Percentiles rank a stretch among this genome's conserved stretches.
Evolutionary conservation across 1,284 basidiomycete species (phyloP).

Genomic region (Bothia castanella): DNA sequence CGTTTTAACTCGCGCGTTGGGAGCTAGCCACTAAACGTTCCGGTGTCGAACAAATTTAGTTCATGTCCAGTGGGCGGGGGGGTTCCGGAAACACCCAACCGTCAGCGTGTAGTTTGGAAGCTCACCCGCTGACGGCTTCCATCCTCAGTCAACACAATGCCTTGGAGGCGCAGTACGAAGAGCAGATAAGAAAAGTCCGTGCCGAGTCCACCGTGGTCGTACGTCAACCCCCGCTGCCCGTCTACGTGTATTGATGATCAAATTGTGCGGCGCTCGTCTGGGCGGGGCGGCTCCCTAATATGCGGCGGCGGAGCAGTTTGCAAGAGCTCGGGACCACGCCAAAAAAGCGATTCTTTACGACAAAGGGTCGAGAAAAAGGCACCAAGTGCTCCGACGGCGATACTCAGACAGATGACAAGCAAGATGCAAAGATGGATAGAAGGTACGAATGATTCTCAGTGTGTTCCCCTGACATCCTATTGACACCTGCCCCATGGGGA

Average conservation of each 20-base stretch:
- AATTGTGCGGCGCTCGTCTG: slow-evolving; percentile 46
- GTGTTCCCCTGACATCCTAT: neutral
- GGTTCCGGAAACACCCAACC: slow-evolving; percentile 76
- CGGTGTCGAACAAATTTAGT: slow-evolving; percentile 24
- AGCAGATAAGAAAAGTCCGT: slow-evolving; percentile 42
- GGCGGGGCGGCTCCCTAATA: slow-evolving; percentile 28
- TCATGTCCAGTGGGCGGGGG: slow-evolving; percentile 67
- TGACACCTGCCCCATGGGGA: neutral
- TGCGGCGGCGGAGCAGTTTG: slow-evolving; percentile 26
- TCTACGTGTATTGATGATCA: neutral
- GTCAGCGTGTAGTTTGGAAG: slow-evolving; percentile 51
- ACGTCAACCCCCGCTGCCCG: slow-evolving; percentile 17
- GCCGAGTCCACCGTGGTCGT: slow-evolving; percentile 40
- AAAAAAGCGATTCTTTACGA: slow-evolving; percentile 45
- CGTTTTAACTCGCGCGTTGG: neutral
- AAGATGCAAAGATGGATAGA: slow-evolving; percentile 32
- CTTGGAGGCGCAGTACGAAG: slow-evolving; percentile 35
- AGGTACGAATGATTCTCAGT: slow-evolving; percentile 29
- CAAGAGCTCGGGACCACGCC: slow-evolving; percentile 23
- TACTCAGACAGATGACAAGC: slow-evolving; percentile 39
- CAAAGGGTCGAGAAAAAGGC: slow-evolving; percentile 61
- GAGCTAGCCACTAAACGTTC: no score
- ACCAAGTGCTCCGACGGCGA: slow-evolving; percentile 33
- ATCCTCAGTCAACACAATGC: slow-evolving; percentile 28
- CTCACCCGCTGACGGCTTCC: slow-evolving; percentile 34